These are phyloP conservation scores for Grosmannia huntii DNA, from an alignment of 2,329 filamentous ascomycete species.

Conservation along the genomic window DNA sequence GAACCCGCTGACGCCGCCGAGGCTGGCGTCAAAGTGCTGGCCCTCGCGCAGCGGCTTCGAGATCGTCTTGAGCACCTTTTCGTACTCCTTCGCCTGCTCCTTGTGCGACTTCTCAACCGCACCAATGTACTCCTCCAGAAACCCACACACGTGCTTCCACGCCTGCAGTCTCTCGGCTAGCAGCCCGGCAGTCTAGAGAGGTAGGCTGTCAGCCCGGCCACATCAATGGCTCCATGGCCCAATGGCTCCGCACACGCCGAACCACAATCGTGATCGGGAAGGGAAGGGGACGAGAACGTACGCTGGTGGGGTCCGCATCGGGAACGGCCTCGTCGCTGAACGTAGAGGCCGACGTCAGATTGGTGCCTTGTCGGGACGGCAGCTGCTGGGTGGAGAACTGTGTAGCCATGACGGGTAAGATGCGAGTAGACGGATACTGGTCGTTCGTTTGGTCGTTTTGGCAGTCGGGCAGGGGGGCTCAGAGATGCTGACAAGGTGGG, in stretches of 20 bases:
- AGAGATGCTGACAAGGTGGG: too few species aligned
- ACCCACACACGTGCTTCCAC: constrained; percentile 89
- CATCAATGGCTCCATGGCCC: neutral
- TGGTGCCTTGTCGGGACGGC: constrained; percentile 13
- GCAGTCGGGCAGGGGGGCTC: neutral
- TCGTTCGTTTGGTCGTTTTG: neutral
- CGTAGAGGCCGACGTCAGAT: constrained; percentile 17
- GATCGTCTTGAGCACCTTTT: constrained; percentile 88
- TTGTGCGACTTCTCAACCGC: constrained; percentile 79
- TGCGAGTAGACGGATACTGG: neutral
- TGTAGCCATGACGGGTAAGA: neutral
- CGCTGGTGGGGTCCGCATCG: constrained; percentile 44
- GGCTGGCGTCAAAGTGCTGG: constrained; percentile 80
- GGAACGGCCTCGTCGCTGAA: constrained; percentile 46
- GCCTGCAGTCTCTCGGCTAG: constrained; percentile 80
- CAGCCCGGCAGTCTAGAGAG: constrained; percentile 55
- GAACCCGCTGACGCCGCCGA: constrained; percentile 78
- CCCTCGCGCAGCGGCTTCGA: constrained; percentile 76
- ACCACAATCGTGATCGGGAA: too few species aligned
- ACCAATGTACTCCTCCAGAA: constrained; percentile 80
- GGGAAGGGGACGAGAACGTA: constrained; percentile 20
- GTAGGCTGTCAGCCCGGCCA: neutral
- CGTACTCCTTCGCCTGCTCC: constrained; percentile 83
- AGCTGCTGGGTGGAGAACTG: constrained; percentile 6
- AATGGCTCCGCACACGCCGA: too few species aligned